Base-by-base conservation (phyloP, 177 flowering plant genomes). In the Vitis hybrid region DNA sequence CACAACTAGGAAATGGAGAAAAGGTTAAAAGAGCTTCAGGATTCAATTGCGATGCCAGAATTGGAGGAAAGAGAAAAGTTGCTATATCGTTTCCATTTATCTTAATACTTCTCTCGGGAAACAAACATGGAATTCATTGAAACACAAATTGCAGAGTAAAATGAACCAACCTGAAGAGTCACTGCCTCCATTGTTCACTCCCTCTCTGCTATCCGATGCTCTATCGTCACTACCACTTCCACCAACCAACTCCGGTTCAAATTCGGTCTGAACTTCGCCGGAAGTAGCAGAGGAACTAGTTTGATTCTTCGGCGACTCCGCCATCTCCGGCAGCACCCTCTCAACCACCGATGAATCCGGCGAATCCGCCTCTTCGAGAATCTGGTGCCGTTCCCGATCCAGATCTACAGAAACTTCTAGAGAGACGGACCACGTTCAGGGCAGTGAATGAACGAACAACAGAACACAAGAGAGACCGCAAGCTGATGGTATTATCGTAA, bases 111-210 rank as follows among this genome's bases (percentile, higher is more conserved):
- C 57, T 54, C 62, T 19, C 20, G n/a, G 38, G 18, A 72, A 19
- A 47, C 63, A 72, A 72, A 65, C 64, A 22, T 0, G 38, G 15
- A 10, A 31, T 9, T 11, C 8, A 60, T 12, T 4, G 38, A 65
- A 14, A 38, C 10, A 17, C 10, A 10, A 69, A 38, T 7, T 9
- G n/a, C 14, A 55, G 33, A 28, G 49, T 24, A 24, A 62, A 38
- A 56, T 20, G 6, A 12, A 66, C 76, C 9, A 57, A 82, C 82
- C 81, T 73, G 80, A 71, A 59, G 75, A 70, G 19, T 55, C 64
- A 53, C 76, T 20, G 57, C 66, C 67, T 64, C 75, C 82, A 24
- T 59, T 70, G 64, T 49, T 53, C 12, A 49, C 67, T 10, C 33
- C 76, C 68, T 65, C 75, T 62, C 72, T 58, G 53, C 57, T 20